Conservation (phyloP, 441 rosid species). For the Raphanus hybrid region DNA sequence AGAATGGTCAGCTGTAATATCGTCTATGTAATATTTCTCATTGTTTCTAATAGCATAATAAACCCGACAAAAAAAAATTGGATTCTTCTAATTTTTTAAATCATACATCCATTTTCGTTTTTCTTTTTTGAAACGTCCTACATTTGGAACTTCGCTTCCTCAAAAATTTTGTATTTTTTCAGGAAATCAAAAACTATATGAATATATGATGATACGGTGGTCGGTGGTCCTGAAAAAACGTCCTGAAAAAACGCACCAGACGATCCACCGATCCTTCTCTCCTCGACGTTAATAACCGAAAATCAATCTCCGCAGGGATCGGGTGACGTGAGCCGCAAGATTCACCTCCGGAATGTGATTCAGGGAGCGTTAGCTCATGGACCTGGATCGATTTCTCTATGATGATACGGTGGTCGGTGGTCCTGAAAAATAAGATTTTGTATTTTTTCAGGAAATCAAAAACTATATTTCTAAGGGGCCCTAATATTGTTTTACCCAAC, state of each 20-base stretch:
- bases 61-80: too few species aligned
- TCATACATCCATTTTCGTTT: neutral
- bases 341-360: neutral
- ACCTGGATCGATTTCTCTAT: conserved; percentile 6
- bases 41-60: too few species aligned
- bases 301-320: conserved; percentile 4
- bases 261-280: conserved; percentile 1
- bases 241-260: neutral
- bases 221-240: too few species aligned
- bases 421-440: too few species aligned
- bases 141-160: neutral
- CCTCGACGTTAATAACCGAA: neutral
- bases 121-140: neutral
- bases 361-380: neutral
- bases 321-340: neutral
- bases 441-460: neutral
- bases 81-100: neutral
- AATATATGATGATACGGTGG: too few species aligned
- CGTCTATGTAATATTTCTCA: too few species aligned
- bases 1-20: too few species aligned
- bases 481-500: neutral
- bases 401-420: too few species aligned
- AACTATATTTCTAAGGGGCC: neutral
- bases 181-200: too few species aligned
- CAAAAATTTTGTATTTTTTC: neutral